A percentile compares a stretch with the other conserved stretches of the same genome.
Evolutionary conservation across 345 rosid species (phyloP).

Genomic region (Melaleuca alternifolia): DNA sequence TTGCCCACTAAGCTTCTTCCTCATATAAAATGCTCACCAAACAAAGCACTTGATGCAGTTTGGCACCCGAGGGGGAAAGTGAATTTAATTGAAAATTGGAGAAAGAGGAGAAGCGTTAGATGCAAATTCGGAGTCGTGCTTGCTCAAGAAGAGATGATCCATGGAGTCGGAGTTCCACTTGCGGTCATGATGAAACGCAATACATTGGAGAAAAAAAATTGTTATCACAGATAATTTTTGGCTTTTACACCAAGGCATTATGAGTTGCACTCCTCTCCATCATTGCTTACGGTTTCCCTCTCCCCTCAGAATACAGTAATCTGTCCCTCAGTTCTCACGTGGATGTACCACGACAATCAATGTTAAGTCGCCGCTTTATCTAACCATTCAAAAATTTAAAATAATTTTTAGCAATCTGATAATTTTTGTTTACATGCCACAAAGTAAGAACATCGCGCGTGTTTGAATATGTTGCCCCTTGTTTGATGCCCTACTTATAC

Average conservation of each 20-base stretch:
- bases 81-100: background rate
- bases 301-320: no score
- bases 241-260: background rate
- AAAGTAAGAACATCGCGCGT: background rate
- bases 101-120: background rate
- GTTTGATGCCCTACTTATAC: background rate
- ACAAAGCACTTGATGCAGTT: background rate
- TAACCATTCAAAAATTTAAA: no score
- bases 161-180: background rate
- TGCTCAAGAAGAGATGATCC: background rate
- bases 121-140: background rate
- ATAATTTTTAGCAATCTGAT: no score
- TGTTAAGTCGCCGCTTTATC: no score
- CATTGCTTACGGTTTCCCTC: no score
- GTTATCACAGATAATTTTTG: background rate
- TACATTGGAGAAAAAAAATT: background rate
- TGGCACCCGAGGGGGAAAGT: background rate
- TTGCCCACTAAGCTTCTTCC: background rate
- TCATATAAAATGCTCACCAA: background rate
- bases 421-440: background rate
- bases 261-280: background rate
- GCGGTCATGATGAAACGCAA: constrained; percentile 2
- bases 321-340: background rate
- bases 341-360: no score
- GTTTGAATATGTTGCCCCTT: background rate